phyloP scores from a whole-genome alignment of 2,329 filamentous ascomycete genomes.

The Scytalidium lignicola region DNA sequence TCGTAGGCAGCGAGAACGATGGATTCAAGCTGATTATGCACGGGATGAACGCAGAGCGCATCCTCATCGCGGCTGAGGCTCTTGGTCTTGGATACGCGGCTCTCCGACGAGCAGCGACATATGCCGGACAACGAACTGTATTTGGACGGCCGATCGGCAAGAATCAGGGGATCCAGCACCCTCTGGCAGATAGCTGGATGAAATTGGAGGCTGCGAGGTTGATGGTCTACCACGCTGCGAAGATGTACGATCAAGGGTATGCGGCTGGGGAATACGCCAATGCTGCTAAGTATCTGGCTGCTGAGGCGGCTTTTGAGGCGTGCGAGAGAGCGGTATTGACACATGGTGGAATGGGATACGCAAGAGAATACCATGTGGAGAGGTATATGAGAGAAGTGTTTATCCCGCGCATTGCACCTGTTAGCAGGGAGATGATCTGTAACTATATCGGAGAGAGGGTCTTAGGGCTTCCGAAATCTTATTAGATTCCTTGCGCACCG shows the following conservation, averaged over 20 bases:
- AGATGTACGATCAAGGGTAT: conserved; percentile 49
- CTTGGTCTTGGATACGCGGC: conserved; percentile 72
- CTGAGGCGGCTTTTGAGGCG: conserved; percentile 54
- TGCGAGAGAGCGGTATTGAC: conserved; percentile 54
- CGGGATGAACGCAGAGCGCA: conserved; percentile 72
- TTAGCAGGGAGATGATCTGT: conserved; percentile 66
- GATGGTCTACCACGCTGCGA: conserved; percentile 56
- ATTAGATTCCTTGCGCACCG: too few relatives aligned
- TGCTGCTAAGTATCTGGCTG: conserved; percentile 63
- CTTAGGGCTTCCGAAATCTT: conserved; percentile 59
- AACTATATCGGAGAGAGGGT: conserved; percentile 65
- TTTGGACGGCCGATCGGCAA: conserved; percentile 56
- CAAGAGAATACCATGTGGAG: conserved; percentile 57
- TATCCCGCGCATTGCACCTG: conserved; percentile 55
- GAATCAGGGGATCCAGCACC: conserved; percentile 60
- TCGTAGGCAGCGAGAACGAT: conserved; percentile 65
- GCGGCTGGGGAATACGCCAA: conserved; percentile 57
- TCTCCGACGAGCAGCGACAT: conserved; percentile 52
- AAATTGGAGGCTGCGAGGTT: conserved; percentile 56
- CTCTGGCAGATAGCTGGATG: conserved; percentile 58
- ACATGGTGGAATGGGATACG: conserved; percentile 58
- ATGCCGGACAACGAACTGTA: conserved; percentile 58
- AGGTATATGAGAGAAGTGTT: conserved; percentile 55
- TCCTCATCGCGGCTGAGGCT: conserved; percentile 69
- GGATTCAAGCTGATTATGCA: conserved; percentile 73